phyloP scores from a whole-genome alignment of 306 rosid species.

The apple (Malus domestica) region DNA sequence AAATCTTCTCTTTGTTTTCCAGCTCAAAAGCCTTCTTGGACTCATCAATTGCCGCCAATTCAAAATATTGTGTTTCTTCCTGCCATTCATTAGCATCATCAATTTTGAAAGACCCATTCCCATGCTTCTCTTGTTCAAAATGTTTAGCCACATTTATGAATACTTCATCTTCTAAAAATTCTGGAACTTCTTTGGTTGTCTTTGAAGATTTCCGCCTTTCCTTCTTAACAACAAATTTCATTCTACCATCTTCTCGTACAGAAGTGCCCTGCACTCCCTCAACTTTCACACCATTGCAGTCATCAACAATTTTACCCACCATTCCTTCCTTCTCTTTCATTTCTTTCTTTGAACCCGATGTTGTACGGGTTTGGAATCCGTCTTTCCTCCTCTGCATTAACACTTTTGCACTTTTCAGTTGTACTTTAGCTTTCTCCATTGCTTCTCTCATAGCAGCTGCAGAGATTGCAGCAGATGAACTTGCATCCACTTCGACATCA shows the following conservation, averaged over 20 bases:
- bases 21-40: slow-evolving; percentile 37
- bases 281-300: slow-evolving; percentile 30
- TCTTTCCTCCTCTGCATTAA: slow-evolving; percentile 56
- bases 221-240: slow-evolving; percentile 28
- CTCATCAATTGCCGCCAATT: slow-evolving; percentile 66
- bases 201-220: slow-evolving; percentile 47
- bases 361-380: slow-evolving; percentile 29
- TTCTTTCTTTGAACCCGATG: slow-evolving; percentile 34
- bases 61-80: slow-evolving; percentile 73
- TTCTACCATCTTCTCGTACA: slow-evolving; percentile 30
- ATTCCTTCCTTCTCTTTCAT: slow-evolving; percentile 30
- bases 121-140: slow-evolving; percentile 25
- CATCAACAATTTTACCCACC: slow-evolving; percentile 20
- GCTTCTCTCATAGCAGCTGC: slow-evolving; percentile 67
- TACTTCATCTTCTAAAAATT: slow-evolving; percentile 29
- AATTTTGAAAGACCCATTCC: slow-evolving; percentile 39
- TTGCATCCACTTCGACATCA: slow-evolving; percentile 79
- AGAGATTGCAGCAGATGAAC: slow-evolving; percentile 68
- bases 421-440: slow-evolving; percentile 52
- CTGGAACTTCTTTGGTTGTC: slow-evolving; percentile 33
- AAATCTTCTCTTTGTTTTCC: slow-evolving; percentile 27
- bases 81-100: slow-evolving; percentile 57
- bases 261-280: slow-evolving; percentile 28
- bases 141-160: slow-evolving; percentile 18
- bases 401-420: slow-evolving; percentile 50